phyloP scores from a whole-genome alignment of 495 filamentous ascomycete species.

The Durotheca rogersii region DNA sequence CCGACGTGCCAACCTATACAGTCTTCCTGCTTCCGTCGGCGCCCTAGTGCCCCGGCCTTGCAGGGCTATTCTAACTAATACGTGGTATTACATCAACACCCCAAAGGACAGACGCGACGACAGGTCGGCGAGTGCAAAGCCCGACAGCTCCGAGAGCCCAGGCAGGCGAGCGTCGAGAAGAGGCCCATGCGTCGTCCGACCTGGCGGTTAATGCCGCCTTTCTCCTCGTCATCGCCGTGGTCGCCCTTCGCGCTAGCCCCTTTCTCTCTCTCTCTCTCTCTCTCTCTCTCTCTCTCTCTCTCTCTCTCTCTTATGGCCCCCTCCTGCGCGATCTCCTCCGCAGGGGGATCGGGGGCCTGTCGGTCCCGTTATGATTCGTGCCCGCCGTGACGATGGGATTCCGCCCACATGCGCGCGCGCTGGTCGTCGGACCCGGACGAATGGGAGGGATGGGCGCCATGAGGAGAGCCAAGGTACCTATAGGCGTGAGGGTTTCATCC shows the following conservation, averaged over 20 bases:
- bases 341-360: conserved; percentile 5
- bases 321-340: not conserved
- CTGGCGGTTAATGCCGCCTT: not conserved
- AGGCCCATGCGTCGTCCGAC: too few relatives aligned
- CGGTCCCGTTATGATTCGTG: conserved; percentile 23
- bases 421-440: conserved; percentile 12
- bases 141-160: too few relatives aligned
- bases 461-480: not conserved
- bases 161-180: too few relatives aligned
- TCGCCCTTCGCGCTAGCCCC: too few relatives aligned
- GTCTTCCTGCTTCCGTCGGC: too few relatives aligned
- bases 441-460: not conserved
- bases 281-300: conserved; percentile 22
- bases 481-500: not conserved
- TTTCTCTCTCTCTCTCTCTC: too few relatives aligned
- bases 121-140: too few relatives aligned
- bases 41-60: too few relatives aligned
- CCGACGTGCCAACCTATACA: too few relatives aligned
- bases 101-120: too few relatives aligned
- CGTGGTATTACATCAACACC: too few relatives aligned
- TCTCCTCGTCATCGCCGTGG: not conserved
- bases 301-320: conserved; percentile 27
- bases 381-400: conserved; percentile 29
- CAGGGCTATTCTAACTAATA: too few relatives aligned
- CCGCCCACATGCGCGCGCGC: conserved; percentile 21